Conservation (phyloP, 768 basidiomycete species). For the Postia placenta region DNA sequence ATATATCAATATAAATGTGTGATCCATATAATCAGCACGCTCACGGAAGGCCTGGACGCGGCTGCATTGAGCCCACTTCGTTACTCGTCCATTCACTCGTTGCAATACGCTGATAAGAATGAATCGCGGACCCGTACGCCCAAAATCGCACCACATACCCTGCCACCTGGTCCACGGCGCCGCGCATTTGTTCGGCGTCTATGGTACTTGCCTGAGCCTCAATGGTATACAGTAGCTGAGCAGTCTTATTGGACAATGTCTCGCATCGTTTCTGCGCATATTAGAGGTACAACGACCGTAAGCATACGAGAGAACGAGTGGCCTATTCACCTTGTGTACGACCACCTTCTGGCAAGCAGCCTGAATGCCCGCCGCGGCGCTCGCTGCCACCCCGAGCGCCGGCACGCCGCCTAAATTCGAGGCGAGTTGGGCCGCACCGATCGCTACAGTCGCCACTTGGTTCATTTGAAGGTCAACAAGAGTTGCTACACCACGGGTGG, state of each 20-base stretch:
- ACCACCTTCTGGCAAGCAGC: conserved; percentile 39
- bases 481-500: no score
- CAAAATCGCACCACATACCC: not conserved
- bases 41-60: conserved; percentile 32
- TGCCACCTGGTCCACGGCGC: not conserved
- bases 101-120: not conserved
- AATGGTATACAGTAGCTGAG: not conserved
- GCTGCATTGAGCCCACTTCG: not conserved
- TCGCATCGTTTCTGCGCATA: not conserved
- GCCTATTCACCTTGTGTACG: conserved; percentile 40
- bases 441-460: not conserved
- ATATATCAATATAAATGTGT: not conserved
- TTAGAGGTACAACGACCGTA: not conserved
- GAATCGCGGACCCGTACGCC: not conserved
- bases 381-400: not conserved
- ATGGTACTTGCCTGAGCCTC: not conserved
- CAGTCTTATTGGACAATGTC: not conserved
- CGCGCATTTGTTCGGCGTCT: not conserved
- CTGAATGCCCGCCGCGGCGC: conserved; percentile 35
- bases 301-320: not conserved
- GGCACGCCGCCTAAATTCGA: not conserved
- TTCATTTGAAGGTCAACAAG: no score
- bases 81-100: not conserved
- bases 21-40: conserved; percentile 17
- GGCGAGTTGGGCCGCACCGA: not conserved